A percentile compares a stretch with the other conserved stretches of the same genome.
Evolutionary conservation across 169 alveolate genomes (phyloP).

Genomic region (Babesia bovis): DNA sequence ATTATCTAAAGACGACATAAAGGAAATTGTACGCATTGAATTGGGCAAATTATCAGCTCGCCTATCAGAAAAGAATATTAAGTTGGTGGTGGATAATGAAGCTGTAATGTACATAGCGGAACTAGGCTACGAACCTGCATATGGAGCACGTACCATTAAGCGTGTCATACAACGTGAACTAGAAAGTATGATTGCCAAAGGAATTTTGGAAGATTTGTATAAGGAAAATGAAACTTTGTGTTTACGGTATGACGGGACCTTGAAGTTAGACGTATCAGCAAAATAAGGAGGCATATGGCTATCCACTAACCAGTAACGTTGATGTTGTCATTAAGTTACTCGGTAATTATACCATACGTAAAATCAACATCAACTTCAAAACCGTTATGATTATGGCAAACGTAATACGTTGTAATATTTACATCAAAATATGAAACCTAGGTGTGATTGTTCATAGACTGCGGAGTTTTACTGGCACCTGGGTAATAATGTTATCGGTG

Average conservation of each 20-base stretch:
- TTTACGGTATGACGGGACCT: conserved; percentile 63
- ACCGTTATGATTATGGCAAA: too few relatives aligned
- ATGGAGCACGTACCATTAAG: conserved; percentile 85
- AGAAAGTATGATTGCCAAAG: conserved; percentile 82
- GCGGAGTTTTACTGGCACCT: too few relatives aligned
- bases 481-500: too few relatives aligned
- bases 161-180: conserved; percentile 83
- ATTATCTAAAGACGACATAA: conserved; percentile 75
- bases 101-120: conserved; percentile 83
- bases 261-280: conserved; percentile 33
- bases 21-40: conserved; percentile 80
- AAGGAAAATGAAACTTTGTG: conserved; percentile 72
- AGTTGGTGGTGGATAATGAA: conserved; percentile 81
- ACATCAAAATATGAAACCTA: too few relatives aligned
- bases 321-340: too few relatives aligned
- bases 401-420: too few relatives aligned
- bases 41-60: conserved; percentile 79
- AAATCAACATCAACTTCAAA: too few relatives aligned
- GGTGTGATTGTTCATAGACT: too few relatives aligned
- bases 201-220: conserved; percentile 73
- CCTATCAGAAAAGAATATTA: conserved; percentile 78
- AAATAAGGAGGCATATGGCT: too few relatives aligned
- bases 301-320: too few relatives aligned
- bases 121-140: conserved; percentile 85
- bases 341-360: too few relatives aligned